Base-by-base conservation (phyloP, 352 stramenopile genomes). In the Phytophthora uliginosa region DNA sequence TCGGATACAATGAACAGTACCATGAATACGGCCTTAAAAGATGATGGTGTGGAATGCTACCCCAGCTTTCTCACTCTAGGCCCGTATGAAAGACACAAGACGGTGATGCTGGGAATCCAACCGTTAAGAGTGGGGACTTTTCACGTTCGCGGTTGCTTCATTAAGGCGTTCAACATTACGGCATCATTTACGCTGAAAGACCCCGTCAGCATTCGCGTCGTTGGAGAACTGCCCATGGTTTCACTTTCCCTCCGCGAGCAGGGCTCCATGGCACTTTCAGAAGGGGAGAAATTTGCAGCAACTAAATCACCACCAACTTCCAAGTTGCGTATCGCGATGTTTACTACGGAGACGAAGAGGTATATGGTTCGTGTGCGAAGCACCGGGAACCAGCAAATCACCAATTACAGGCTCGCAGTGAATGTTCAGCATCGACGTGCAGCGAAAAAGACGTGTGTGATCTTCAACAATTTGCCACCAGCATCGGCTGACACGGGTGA, bases 111-210 rank as follows among this genome's bases (percentile, higher is more conserved):
- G 20, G 58, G 66, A 5, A 63, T 93, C 15, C 84, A 85, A 58
- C 79, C 84, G 4, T 68, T 93, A 9, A 65, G 47, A 52, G 33
- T 69, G n/a, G 88, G 88, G 1, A 60, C 17, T 3, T 88, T 89
- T 26, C 52, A 69, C 7, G 68, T 95, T 22, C 65, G 71, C 4
- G 88, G 88, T 6, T 92, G 84, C 64, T 93, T 91, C 22, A 71
- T 93, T 12, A 89, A 86, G 34, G 66, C 78, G 22, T 63, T 91
- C 42, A 92, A 86, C 63, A 75, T 95, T 42, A 87, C 81, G 56
- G 92, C 82, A 2, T 90, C 82, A 3, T 92, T 85, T 56, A 45
- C 62, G 15, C 61, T 91, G 10, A 57, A 62, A 18, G 48, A 48
- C 2, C 63, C 78, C 13, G 36, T 85, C 6, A 56, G 7, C 10